Conservation (phyloP, 352 stramenopile species). For the Lagenidium sp. region DNA sequence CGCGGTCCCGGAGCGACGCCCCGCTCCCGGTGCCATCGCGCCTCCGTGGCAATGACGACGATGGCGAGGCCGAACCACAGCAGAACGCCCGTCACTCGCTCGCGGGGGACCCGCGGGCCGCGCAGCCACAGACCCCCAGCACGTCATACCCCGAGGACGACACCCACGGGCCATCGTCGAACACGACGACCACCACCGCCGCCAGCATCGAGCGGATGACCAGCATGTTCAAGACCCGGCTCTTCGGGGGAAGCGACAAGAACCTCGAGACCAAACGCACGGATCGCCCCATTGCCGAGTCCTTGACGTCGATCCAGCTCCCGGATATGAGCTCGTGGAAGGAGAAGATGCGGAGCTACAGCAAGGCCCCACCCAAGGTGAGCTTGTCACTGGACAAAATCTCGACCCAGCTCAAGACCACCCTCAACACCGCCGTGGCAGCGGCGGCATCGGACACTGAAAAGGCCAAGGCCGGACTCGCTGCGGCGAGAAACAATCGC, state of each 20-base stretch:
- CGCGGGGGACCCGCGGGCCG: too few relatives aligned
- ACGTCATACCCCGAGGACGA: too few relatives aligned
- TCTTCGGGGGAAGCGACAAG: too few relatives aligned
- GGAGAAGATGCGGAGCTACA: constrained; percentile 33
- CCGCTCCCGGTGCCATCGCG: neutral
- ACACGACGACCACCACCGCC: too few relatives aligned
- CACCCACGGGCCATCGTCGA: too few relatives aligned
- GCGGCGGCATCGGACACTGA: constrained; percentile 5
- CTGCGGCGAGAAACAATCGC: constrained; percentile 28
- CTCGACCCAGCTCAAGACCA: constrained; percentile 42
- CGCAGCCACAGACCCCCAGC: too few relatives aligned
- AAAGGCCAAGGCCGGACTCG: constrained; percentile 9
- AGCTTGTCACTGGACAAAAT: constrained; percentile 29
- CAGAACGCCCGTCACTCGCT: too few relatives aligned
- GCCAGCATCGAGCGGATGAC: too few relatives aligned
- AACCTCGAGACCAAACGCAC: too few relatives aligned
- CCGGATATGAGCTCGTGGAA: constrained; percentile 34
- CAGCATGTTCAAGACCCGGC: too few relatives aligned
- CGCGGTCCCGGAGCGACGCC: constrained; percentile 21
- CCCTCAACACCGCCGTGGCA: constrained; percentile 8
- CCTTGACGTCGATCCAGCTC: too few relatives aligned
- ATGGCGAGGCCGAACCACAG: neutral
- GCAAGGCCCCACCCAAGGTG: constrained; percentile 11
- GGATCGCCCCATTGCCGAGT: too few relatives aligned
- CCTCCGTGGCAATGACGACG: neutral